Evolutionary conservation across 2,329 filamentous ascomycete genomes (phyloP).

Genomic region (Sporothrix euskadiensis): DNA sequence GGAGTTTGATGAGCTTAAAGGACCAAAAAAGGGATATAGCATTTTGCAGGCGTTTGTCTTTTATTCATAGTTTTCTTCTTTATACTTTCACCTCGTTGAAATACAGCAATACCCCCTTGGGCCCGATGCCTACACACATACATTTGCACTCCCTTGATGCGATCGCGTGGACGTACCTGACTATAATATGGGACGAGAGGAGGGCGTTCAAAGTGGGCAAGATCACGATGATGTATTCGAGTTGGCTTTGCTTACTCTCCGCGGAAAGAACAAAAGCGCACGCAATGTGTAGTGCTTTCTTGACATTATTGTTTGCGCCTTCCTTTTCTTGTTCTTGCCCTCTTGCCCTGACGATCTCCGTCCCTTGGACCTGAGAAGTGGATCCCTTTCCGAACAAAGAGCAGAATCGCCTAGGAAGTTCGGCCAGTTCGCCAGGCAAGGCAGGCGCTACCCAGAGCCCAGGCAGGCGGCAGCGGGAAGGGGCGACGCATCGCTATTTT

Average conservation of each 20-base stretch:
- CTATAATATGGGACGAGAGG: not conserved
- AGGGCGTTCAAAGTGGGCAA: not conserved
- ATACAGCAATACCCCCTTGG: slow-evolving; percentile 15
- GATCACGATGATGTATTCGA: not conserved
- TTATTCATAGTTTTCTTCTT: slow-evolving; percentile 6
- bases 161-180: not conserved
- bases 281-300: not conserved
- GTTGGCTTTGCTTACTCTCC: not conserved
- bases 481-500: not conserved
- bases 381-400: not conserved
- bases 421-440: not conserved
- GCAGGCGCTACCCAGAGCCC: not conserved
- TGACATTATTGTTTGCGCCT: not conserved
- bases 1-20: slow-evolving; percentile 34
- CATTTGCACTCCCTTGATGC: not conserved
- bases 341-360: slow-evolving; percentile 23
- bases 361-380: slow-evolving; percentile 23
- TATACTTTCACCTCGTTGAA: not conserved
- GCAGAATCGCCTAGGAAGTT: not conserved
- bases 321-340: too few relatives aligned
- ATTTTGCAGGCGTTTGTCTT: slow-evolving; percentile 13
- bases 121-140: not conserved
- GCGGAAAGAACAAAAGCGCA: not conserved
- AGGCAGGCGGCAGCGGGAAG: not conserved
- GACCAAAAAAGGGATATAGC: slow-evolving; percentile 13